Evolutionary conservation across 495 filamentous ascomycete genomes (phyloP).

Genomic region (Cercophora samala): DNA sequence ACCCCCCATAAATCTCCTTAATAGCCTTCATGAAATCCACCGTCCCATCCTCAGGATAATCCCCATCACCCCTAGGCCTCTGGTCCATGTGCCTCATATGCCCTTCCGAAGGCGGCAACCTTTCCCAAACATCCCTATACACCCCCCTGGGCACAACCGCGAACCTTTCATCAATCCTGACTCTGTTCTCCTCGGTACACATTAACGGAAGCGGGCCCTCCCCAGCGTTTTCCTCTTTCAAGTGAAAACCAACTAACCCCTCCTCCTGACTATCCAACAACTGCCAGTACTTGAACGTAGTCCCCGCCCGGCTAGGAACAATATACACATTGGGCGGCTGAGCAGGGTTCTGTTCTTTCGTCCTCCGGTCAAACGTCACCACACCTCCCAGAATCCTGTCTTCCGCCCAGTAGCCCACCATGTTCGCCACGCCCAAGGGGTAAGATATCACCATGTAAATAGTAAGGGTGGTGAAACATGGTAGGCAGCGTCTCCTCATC

Average conservation of each 20-base stretch:
- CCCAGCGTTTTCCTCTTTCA: background rate
- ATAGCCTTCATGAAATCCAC: background rate
- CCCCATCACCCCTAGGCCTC: background rate
- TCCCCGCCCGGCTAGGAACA: conserved; percentile 17
- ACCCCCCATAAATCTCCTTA: background rate
- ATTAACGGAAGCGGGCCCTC: background rate
- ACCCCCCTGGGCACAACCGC: background rate
- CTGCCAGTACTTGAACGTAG: conserved; percentile 21
- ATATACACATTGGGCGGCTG: conserved; percentile 21
- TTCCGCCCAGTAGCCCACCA: conserved; percentile 39
- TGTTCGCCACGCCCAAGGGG: conserved; percentile 30
- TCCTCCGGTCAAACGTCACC: conserved; percentile 30
- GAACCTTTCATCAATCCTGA: background rate
- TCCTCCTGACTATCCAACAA: conserved; percentile 26
- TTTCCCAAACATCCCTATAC: background rate
- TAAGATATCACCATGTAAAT: conserved; percentile 29
- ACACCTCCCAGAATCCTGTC: conserved; percentile 35
- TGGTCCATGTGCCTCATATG: background rate
- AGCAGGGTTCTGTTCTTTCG: background rate
- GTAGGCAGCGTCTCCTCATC: conserved; percentile 17
- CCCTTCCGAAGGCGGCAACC: background rate
- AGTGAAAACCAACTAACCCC: conserved; percentile 24
- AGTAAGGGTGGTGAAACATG: conserved; percentile 28
- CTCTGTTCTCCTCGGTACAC: background rate
- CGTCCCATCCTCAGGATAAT: background rate